phyloP scores from a whole-genome alignment of 495 filamentous ascomycete genomes.

The Sporormia fimetaria region DNA sequence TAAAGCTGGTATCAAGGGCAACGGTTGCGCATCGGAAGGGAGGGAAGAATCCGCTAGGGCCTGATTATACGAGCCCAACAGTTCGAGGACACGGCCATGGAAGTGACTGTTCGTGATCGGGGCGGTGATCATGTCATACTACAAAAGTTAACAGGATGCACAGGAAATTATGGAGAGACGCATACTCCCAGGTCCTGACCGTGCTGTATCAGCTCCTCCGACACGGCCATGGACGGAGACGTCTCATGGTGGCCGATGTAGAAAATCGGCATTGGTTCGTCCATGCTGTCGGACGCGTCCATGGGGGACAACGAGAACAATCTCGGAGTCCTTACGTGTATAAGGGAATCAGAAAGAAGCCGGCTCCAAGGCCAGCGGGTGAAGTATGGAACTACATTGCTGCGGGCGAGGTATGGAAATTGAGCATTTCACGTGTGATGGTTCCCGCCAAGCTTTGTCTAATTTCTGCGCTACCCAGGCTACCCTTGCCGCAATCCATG shows the following conservation, averaged over 20 bases:
- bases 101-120: slow-evolving; percentile 80
- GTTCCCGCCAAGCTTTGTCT: no score
- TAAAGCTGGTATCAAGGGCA: slow-evolving; percentile 49
- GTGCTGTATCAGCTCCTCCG: slow-evolving; percentile 50
- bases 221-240: slow-evolving; percentile 48
- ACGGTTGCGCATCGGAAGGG: slow-evolving; percentile 9
- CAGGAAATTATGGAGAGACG: slow-evolving; percentile 8
- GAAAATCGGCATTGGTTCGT: slow-evolving; percentile 51
- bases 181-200: slow-evolving; percentile 55
- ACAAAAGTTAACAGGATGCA: slow-evolving; percentile 8
- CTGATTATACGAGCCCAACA: slow-evolving; percentile 34
- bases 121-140: slow-evolving; percentile 91
- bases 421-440: no score
- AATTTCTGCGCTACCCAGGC: no score
- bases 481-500: no score
- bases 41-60: slow-evolving; percentile 36
- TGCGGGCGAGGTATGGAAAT: no score
- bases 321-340: no score
- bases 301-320: slow-evolving; percentile 8
- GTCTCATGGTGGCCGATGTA: slow-evolving; percentile 80
- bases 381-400: no score
- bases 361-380: no score
- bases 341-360: no score
- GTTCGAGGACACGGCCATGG: slow-evolving; percentile 57
- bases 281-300: slow-evolving; percentile 35